Evolutionary conservation across 176 grass and related monocot species (phyloP), one percentile per base, ranked within the genome.

Genomic region (Eleusine coracana): DNA sequence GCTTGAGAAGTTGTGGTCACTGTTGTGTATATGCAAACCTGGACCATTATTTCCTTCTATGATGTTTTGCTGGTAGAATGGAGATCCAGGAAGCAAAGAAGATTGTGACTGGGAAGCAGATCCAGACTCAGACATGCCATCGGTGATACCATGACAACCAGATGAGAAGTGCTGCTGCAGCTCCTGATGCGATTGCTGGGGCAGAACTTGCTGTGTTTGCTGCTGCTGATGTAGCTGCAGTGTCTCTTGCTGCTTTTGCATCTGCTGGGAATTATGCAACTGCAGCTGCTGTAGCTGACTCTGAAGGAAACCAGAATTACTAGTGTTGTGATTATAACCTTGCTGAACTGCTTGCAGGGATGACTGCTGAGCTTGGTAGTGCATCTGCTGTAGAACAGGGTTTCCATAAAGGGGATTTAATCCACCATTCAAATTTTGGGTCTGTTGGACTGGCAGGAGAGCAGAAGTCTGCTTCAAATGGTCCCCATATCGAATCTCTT

Each of bases 401-500:
- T 83, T 92, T 39, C 86, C 77, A 81, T 82, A 91, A 23, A 86
- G 51, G 79, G 84, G 52, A 92, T 83, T 85, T 9, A 91, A 86
- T 77, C 90, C 84, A 18, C 85, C 58, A 49, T 85, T 89, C 58
- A 89, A 62, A 86, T 84, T 91, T 51, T 93, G 92, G 52, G 81
- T 66, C 29, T 93, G 95, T 50, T 97, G 92, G 48, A 86, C 89
- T 74, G 90, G 90, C 69, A 88, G 54, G 31, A 89, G 56, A 75
- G 84, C 81, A 3, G 85, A 82, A 40, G 86, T 72, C 78, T 92
- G 90, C 70, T 97, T 94, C 52, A 89, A 84, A 81, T 79, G 78
- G 86, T 97, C 95, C 50, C 87, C 84, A 63, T 58, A 79, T 75
- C 95, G 84, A 68, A 97, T 91, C 54, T 97, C 95, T 73, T 94